Evolutionary conservation across 768 basidiomycete species (phyloP).

Genomic region (Ramaria sp.): DNA sequence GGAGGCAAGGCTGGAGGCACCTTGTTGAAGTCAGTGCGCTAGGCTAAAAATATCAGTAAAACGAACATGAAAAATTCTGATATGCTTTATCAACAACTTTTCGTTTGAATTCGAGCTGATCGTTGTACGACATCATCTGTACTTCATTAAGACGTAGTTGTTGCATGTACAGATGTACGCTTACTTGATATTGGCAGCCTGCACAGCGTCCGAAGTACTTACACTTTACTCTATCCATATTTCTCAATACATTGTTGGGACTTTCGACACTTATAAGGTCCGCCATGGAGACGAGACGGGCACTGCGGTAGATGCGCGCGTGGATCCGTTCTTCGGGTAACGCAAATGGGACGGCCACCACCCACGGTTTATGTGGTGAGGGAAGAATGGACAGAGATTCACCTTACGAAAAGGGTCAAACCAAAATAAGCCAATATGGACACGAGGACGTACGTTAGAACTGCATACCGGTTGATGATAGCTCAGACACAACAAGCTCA

Average conservation of each 20-base stretch:
- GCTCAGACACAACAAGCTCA: conserved; percentile 49
- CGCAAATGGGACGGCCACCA: conserved; percentile 71
- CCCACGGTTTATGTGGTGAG: conserved; percentile 52
- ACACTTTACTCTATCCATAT: conserved; percentile 57
- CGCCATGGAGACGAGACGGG: conserved; percentile 62
- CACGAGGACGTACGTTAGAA: not conserved
- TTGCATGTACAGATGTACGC: not conserved
- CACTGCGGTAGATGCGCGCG: conserved; percentile 60
- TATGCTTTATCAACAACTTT: conserved; percentile 80
- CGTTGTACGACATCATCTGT: conserved; percentile 80
- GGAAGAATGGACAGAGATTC: conserved; percentile 52
- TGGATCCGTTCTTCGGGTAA: conserved; percentile 76
- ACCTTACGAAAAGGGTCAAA: conserved; percentile 30
- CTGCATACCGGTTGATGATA: conserved; percentile 51
- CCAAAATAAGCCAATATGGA: not conserved
- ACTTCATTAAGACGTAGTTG: not conserved
- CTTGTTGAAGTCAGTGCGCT: conserved; percentile 5
- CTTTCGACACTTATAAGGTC: conserved; percentile 57
- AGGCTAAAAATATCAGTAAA: not conserved
- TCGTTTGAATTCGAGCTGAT: conserved; percentile 80
- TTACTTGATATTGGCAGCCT: conserved; percentile 87
- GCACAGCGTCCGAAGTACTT: conserved; percentile 83
- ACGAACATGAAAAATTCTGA: conserved; percentile 54
- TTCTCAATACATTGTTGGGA: conserved; percentile 56
- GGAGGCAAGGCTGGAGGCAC: conserved; percentile 39